Evolutionary conservation across 2,329 filamentous ascomycete species (phyloP).

Genomic region (Chaetomiaceae sp.): DNA sequence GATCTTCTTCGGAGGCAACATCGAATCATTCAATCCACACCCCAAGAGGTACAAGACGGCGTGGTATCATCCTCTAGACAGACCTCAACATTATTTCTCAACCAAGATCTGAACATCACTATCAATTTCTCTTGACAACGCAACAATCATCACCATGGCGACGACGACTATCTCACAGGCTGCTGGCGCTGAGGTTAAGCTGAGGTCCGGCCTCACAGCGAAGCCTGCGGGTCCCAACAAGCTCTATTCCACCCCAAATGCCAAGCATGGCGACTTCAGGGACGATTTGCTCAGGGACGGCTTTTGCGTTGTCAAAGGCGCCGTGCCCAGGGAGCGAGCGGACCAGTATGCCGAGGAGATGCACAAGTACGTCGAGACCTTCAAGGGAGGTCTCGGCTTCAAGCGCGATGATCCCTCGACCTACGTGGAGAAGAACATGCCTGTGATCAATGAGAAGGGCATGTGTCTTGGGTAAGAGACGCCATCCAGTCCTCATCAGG

Average conservation of each 20-base stretch:
- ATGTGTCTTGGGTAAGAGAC: slow-evolving; percentile 2
- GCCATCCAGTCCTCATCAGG: too few relatives aligned
- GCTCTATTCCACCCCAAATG: neutral
- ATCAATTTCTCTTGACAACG: neutral
- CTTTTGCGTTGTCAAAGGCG: slow-evolving; percentile 7
- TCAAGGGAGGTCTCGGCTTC: slow-evolving; percentile 2
- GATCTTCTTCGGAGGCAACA: neutral
- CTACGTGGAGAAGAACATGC: neutral
- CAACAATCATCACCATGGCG: neutral
- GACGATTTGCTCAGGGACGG: neutral
- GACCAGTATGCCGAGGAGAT: slow-evolving; percentile 4
- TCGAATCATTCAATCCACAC: neutral
- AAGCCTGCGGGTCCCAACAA: slow-evolving; percentile 4
- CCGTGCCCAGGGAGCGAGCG: neutral
- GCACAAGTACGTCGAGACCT: slow-evolving; percentile 3
- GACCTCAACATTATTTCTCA: neutral
- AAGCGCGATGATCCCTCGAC: slow-evolving; percentile 5
- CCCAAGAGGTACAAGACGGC: neutral
- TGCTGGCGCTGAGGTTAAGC: neutral
- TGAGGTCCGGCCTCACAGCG: neutral
- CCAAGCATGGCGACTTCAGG: slow-evolving; percentile 3
- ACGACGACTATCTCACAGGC: neutral
- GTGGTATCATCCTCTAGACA: too few relatives aligned
- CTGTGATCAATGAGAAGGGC: slow-evolving; percentile 5
- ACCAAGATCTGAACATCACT: neutral